phyloP scores from a whole-genome alignment of 495 filamentous ascomycete genomes.

The Alectoria sarmentosa region DNA sequence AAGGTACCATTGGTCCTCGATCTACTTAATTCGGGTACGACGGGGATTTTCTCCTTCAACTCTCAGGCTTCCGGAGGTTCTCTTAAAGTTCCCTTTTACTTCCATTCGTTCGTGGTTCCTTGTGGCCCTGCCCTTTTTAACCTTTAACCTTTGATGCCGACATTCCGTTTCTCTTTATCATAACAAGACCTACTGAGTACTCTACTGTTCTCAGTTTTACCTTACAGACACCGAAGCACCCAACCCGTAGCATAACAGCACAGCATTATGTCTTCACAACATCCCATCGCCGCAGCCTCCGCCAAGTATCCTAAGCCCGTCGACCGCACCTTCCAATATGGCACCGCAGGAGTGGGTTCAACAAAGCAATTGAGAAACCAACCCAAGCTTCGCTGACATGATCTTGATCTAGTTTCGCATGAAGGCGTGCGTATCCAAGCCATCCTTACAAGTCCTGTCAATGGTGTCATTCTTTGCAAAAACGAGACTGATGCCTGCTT shows the following conservation, averaged over 20 bases:
- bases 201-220: conserved; percentile 1
- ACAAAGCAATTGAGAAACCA: conserved; percentile 14
- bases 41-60: not conserved
- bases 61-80: no score
- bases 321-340: conserved; percentile 76
- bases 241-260: not conserved
- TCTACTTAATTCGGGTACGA: no score
- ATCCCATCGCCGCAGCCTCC: conserved; percentile 50
- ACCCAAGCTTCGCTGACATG: conserved; percentile 25
- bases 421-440: conserved; percentile 57
- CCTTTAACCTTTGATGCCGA: conserved; percentile 29
- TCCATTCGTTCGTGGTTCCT: no score
- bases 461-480: not conserved
- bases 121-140: no score
- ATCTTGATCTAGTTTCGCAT: conserved; percentile 57
- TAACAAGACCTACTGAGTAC: no score
- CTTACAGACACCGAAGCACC: not conserved
- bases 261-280: conserved; percentile 22
- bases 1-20: conserved; percentile 1
- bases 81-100: no score
- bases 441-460: not conserved
- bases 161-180: conserved; percentile 26
- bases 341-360: conserved; percentile 78
- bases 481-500: conserved; percentile 7
- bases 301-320: conserved; percentile 63